A percentile compares a stretch with the other conserved stretches of the same genome.
phyloP scores from a whole-genome alignment of 2,329 filamentous ascomycete genomes.

The Microcyclosporella mali region DNA sequence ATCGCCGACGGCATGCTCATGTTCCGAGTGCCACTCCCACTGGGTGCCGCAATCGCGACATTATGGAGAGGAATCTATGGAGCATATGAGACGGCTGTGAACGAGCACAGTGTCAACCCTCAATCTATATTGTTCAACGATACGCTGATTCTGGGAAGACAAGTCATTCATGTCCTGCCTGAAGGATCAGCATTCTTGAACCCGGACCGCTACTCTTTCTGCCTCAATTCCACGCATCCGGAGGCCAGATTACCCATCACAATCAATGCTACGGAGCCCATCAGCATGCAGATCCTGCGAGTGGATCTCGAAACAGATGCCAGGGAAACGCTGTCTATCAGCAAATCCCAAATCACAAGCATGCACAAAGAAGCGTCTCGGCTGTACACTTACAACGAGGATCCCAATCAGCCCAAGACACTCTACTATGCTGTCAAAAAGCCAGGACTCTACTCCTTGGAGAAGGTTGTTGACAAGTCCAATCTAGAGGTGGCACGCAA shows the following conservation, averaged over 20 bases:
- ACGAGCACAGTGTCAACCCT: slow-evolving; percentile 86
- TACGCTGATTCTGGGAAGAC: slow-evolving; percentile 88
- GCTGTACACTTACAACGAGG: slow-evolving; percentile 42
- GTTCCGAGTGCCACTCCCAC: slow-evolving; percentile 79
- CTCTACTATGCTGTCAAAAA: slow-evolving; percentile 75
- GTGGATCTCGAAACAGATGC: slow-evolving; percentile 74
- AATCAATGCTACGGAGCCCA: slow-evolving; percentile 88
- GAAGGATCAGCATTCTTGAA: slow-evolving; percentile 89
- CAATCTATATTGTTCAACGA: slow-evolving; percentile 83
- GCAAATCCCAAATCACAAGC: slow-evolving; percentile 65
- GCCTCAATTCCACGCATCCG: slow-evolving; percentile 60
- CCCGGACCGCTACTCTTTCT: slow-evolving; percentile 72
- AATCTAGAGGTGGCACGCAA: slow-evolving; percentile 62
- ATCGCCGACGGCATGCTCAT: slow-evolving; percentile 78
- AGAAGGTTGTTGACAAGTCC: slow-evolving; percentile 83
- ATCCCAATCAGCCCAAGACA: slow-evolving; percentile 33
- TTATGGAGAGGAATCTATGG: slow-evolving; percentile 81
- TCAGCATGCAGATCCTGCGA: slow-evolving; percentile 80
- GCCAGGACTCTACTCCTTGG: slow-evolving; percentile 77
- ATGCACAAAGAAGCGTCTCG: slow-evolving; percentile 67
- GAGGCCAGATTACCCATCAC: slow-evolving; percentile 69
- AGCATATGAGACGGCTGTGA: slow-evolving; percentile 75
- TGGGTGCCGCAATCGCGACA: slow-evolving; percentile 65
- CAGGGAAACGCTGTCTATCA: slow-evolving; percentile 74
- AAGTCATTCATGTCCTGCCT: slow-evolving; percentile 95